phyloP scores from a whole-genome alignment of 495 filamentous ascomycete species.

The Penicillium tannophilum region DNA sequence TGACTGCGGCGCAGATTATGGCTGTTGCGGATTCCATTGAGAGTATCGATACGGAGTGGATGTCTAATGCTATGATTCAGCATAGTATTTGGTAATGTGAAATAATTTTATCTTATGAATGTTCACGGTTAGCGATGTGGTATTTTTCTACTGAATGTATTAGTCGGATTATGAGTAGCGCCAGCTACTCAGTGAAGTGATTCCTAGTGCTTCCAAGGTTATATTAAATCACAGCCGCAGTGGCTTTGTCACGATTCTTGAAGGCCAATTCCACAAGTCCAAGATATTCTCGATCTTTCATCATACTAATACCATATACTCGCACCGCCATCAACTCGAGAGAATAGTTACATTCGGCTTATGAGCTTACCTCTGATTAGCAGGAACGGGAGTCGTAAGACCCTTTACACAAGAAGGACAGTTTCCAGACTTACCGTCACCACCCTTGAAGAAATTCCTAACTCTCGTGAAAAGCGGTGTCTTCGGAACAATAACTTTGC shows the following conservation, averaged over 20 bases:
- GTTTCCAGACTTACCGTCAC: background rate
- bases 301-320: background rate
- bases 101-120: background rate
- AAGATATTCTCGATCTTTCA: no score
- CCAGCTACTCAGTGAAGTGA: no score
- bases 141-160: background rate
- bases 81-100: slow-evolving; percentile 38
- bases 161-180: no score
- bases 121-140: background rate
- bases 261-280: no score
- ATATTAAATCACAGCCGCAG: no score
- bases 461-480: background rate
- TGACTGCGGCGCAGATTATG: slow-evolving; percentile 41
- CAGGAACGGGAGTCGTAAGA: background rate
- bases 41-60: slow-evolving; percentile 42
- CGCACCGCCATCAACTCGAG: background rate
- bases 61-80: slow-evolving; percentile 41
- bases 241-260: no score
- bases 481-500: background rate
- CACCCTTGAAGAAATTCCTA: background rate
- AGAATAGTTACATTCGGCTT: background rate
- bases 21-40: slow-evolving; percentile 44
- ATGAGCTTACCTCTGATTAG: background rate
- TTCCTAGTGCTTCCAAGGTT: no score
- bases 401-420: slow-evolving; percentile 7